phyloP scores from a whole-genome alignment of 495 filamentous ascomycete species.

The Cudoniella acicularis region DNA sequence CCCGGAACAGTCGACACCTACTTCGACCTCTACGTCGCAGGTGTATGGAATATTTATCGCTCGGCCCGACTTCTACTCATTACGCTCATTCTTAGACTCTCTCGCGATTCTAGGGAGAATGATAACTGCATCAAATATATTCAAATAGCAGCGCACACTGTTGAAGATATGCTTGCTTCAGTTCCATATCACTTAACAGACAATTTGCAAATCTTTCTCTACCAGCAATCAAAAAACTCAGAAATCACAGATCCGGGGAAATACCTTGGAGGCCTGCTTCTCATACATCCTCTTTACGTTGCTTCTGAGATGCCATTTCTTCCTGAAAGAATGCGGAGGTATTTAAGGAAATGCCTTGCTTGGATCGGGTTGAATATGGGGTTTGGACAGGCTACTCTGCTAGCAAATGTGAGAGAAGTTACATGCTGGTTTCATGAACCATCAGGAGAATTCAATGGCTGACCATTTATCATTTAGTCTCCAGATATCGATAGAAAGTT shows the following conservation, averaged over 20 bases:
- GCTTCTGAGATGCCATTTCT: constrained; percentile 26
- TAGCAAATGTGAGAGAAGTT: constrained; percentile 9
- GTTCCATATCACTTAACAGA: constrained; percentile 33
- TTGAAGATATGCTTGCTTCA: constrained; percentile 29
- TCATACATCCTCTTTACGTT: constrained; percentile 33
- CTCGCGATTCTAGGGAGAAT: not conserved
- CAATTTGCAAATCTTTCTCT: constrained; percentile 29
- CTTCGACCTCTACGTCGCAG: constrained; percentile 25
- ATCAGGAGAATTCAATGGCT: not conserved
- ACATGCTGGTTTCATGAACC: not conserved
- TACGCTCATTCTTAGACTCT: constrained; percentile 1
- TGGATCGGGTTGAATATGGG: constrained; percentile 35
- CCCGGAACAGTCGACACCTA: constrained; percentile 13
- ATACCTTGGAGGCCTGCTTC: constrained; percentile 28
- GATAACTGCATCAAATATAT: not conserved
- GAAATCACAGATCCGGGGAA: constrained; percentile 25
- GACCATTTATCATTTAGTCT: not conserved
- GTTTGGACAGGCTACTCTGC: constrained; percentile 28
- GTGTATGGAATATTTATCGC: constrained; percentile 32
- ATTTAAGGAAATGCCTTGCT: constrained; percentile 27
- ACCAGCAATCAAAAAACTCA: not conserved
- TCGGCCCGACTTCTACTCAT: constrained; percentile 22
- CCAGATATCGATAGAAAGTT: constrained; percentile 3
- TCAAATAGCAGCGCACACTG: constrained; percentile 7
- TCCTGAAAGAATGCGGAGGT: constrained; percentile 21